Conservation (phyloP, 1,139 yeast species). For the Yarrowia galli region DNA sequence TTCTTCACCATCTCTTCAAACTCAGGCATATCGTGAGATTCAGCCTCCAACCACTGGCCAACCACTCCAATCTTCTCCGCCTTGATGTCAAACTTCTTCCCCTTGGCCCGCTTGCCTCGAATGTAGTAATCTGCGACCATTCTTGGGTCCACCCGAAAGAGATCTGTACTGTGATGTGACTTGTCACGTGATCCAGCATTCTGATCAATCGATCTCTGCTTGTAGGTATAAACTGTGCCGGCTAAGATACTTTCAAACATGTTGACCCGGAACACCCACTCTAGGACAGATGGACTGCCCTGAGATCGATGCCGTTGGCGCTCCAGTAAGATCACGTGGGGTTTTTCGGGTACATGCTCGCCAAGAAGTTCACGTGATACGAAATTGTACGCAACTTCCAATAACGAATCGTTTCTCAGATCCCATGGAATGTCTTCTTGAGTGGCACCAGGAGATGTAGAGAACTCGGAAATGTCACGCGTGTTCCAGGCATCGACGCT, state of each 20-base stretch:
- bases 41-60: conserved; percentile 7
- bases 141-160: conserved; percentile 13
- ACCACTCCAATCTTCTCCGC: conserved; percentile 28
- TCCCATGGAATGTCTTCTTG: conserved; percentile 25
- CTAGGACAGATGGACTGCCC: conserved; percentile 21
- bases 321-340: conserved; percentile 1
- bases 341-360: background rate
- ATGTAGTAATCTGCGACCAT: conserved; percentile 19
- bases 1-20: background rate
- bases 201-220: background rate
- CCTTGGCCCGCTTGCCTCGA: conserved; percentile 7
- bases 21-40: background rate
- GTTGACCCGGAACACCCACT: conserved; percentile 36
- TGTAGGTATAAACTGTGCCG: conserved; percentile 2
- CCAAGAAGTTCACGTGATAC: conserved; percentile 22
- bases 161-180: background rate
- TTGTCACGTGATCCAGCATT: background rate
- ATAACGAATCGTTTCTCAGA: conserved; percentile 13
- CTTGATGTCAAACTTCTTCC: conserved; percentile 14
- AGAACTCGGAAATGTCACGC: conserved; percentile 24
- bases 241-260: conserved; percentile 36
- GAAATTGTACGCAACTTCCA: conserved; percentile 25
- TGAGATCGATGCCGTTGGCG: conserved; percentile 34
- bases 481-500: background rate
- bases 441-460: background rate